Base-by-base conservation (phyloP, 2,329 filamentous ascomycete genomes). In the Pseudodiploospora longispora region DNA sequence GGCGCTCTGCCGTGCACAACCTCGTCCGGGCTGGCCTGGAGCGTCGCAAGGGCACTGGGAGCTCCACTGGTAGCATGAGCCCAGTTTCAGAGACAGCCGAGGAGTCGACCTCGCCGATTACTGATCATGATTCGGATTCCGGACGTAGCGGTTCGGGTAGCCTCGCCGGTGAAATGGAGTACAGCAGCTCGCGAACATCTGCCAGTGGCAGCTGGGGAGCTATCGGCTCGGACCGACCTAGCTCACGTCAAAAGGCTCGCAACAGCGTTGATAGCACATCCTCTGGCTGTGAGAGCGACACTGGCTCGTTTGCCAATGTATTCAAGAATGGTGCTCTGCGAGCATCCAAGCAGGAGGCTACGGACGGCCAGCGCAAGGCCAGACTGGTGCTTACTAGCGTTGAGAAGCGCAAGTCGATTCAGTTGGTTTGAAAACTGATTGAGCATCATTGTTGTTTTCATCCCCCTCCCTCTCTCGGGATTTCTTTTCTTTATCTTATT, bases 1-100 rank as follows among this genome's bases (percentile, higher is more conserved):
- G 93, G 48, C 88, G 91, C 52, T 89, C 86, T 56, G 93, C 93
- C 28, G 82, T 98, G 37, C 83, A 90, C 70, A 96, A 89, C 61
- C 78, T 98, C 40, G 87, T 96, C 49, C 86, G 87, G 52, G 91
- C 91, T 43, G 90, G 91, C 10, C 77, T 93, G 50, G 87, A 89
- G 59, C 86, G 93, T 47, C 87, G 91, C 77, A 73, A 85, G 76
- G 68, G 83, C 47, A 86, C 84, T 50, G 74, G 80, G 50, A 83
- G 82, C 62, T 80, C 76, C 52, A 75, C 74, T 48, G 87, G 87
- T 47, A 90, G 84, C 65, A 87, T 88, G 69, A 94, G 87, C 59
- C 91, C 93, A 9, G 85, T 91, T 46, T 96, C 89, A 42, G 93
- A 97, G 69, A 82, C 76, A 44, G 75, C 73, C 4, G 80, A 83